Evolutionary conservation across 179 eudicot genomes (phyloP).

Genomic region (Beta lomatogona): DNA sequence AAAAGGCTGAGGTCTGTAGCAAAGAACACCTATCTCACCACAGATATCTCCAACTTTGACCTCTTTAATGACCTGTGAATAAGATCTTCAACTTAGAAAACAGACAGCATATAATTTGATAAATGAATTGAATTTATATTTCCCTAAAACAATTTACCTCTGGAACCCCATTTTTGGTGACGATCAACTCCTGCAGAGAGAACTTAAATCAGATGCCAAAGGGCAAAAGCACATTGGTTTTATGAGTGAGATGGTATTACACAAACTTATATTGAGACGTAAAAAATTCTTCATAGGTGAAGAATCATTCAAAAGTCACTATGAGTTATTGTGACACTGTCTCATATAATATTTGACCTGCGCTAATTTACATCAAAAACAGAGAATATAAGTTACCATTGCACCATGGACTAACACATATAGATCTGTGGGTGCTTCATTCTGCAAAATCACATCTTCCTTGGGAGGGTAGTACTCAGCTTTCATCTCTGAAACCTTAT

Average conservation of each 20-base stretch:
- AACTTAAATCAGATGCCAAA: background rate
- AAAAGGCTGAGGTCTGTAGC: constrained; percentile 81
- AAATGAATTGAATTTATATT: no score
- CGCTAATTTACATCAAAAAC: no score
- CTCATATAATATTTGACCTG: no score
- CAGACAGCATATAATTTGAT: no score
- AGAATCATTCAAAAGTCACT: no score
- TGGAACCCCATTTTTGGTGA: constrained; percentile 45
- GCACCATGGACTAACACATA: constrained; percentile 69
- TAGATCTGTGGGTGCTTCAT: constrained; percentile 81
- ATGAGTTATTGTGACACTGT: no score
- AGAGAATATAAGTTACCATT: constrained; percentile 35
- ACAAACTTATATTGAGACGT: no score
- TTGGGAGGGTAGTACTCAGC: constrained; percentile 81
- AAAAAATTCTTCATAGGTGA: no score
- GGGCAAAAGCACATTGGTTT: no score
- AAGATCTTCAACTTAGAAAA: background rate
- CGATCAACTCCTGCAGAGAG: constrained; percentile 53
- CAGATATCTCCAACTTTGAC: constrained; percentile 63
- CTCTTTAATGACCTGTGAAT: constrained; percentile 50
- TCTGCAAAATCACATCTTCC: constrained; percentile 79
- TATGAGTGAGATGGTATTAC: no score
- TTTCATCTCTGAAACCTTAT: constrained; percentile 79
- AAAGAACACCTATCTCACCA: constrained; percentile 91
- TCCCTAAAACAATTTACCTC: constrained; percentile 33